These are phyloP conservation scores for Talaromyces sp. DNA, from an alignment of 2,329 filamentous ascomycete genomes.

Conservation along the genomic window DNA sequence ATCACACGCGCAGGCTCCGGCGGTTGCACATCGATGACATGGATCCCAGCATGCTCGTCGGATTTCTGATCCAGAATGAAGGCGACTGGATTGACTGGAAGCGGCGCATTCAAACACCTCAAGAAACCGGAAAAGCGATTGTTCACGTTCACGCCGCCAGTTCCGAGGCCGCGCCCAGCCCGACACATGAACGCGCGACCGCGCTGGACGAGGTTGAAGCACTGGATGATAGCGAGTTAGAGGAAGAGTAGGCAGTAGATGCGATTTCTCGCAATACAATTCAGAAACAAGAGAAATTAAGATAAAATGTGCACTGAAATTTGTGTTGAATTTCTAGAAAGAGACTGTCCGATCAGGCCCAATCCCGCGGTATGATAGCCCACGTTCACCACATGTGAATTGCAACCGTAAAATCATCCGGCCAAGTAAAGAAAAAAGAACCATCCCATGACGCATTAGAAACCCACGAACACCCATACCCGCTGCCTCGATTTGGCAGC, in stretches of 20 bases:
- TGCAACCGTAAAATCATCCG: slow-evolving; percentile 38
- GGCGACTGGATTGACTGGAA: slow-evolving; percentile 84
- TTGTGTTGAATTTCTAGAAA: slow-evolving; percentile 33
- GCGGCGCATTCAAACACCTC: slow-evolving; percentile 57
- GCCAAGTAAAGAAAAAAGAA: slow-evolving; percentile 24
- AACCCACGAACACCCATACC: slow-evolving; percentile 41
- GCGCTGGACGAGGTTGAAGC: slow-evolving; percentile 88
- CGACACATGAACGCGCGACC: slow-evolving; percentile 56
- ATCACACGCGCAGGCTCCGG: slow-evolving; percentile 80
- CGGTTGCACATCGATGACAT: slow-evolving; percentile 82
- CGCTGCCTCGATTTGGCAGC: slow-evolving; percentile 37
- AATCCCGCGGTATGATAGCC: slow-evolving; percentile 43
- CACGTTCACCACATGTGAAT: slow-evolving; percentile 35
- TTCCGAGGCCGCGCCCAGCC: slow-evolving; percentile 54
- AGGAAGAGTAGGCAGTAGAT: slow-evolving; percentile 1
- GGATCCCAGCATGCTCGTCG: slow-evolving; percentile 97
- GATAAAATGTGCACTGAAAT: slow-evolving; percentile 21
- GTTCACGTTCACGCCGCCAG: slow-evolving; percentile 83
- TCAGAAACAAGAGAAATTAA: neutral
- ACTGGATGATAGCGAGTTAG: slow-evolving; percentile 54
- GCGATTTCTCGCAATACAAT: neutral
- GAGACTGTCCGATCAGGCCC: slow-evolving; percentile 26
- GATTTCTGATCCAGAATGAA: slow-evolving; percentile 77
- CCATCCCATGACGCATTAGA: slow-evolving; percentile 47
- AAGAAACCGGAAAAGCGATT: slow-evolving; percentile 72